Evolutionary conservation across 805 yeast genomes (phyloP), one percentile per base, ranked within the genome.

Genomic region (Clavispora santaluciae): DNA sequence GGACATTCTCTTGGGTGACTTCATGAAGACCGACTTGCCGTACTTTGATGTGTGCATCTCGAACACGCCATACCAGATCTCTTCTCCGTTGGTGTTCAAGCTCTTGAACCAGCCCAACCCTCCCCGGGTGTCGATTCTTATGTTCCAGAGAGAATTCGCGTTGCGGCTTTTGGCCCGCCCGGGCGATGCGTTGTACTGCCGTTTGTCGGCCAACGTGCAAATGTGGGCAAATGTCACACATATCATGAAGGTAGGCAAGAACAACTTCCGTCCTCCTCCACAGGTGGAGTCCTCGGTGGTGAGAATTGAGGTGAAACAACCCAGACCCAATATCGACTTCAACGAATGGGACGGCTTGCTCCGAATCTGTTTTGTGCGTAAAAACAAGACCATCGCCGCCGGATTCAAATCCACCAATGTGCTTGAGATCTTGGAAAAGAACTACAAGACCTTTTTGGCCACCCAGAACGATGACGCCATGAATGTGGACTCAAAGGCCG

Each of bases 191-290:
- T 70, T 93, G 29, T 93, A 91, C 68, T 89, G 96, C 64, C 78
- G 99, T 56, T 73, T 93, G 40, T 84, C 95, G 23, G 98, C 96
- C 22, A 93, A 93, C 58, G 98, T 93, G 1, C 99, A 93, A 59
- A 91, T 93, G 98, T 93, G 98, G 97, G 96, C 97, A n/a, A 87
- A 87, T 50, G 97, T 93, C 12, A 89, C 95, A 6, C 99, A 93
- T 61, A 86, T 93, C 40, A 93, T 93, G 99, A 93, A 93, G 64
- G 99, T 93, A 22, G 98, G 98, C 18, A 85, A 81, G 59, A 93
- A 93, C 60, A 93, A 93, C 59, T 93, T 93, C 72, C 76, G 96
- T 54, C 99, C 99, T 18, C 99, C 99, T 9, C 99, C 99, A 43
- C 90, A 93, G 63, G 99, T 93, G 43, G 99, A 93, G 63, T 89